Evolutionary conservation across 768 basidiomycete species (phyloP).

Genomic region (Crepidotus variabilis): DNA sequence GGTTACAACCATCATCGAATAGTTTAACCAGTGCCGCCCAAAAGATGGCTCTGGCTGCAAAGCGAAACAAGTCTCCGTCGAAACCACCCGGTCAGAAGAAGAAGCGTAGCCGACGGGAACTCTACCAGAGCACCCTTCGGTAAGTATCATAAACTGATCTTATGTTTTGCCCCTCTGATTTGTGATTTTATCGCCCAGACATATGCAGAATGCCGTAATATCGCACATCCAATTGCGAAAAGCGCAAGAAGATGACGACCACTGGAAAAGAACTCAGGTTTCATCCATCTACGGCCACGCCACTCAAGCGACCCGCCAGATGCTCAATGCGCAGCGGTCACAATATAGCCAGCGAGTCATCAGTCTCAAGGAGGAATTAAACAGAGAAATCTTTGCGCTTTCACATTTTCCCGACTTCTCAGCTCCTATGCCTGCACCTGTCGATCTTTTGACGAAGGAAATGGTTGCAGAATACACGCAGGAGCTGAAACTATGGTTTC

Average conservation of each 20-base stretch:
- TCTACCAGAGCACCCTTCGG: constrained; percentile 19
- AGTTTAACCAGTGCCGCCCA: background rate
- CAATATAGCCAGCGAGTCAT: constrained; percentile 13
- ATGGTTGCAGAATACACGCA: constrained; percentile 21
- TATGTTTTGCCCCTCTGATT: background rate
- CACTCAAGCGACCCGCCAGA: constrained; percentile 22
- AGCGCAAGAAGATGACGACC: constrained; percentile 18
- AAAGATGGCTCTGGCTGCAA: background rate
- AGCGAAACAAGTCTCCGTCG: background rate
- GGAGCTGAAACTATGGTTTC: constrained; percentile 29
- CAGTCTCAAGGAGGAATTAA: constrained; percentile 17
- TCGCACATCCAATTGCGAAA: constrained; percentile 19
- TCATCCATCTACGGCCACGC: constrained; percentile 25
- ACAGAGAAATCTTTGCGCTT: constrained; percentile 20
- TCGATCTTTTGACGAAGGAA: constrained; percentile 16
- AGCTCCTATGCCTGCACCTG: constrained; percentile 1
- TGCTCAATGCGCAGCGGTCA: constrained; percentile 18
- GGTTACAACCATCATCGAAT: background rate
- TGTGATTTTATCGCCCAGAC: constrained; percentile 15
- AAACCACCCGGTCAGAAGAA: constrained; percentile 6
- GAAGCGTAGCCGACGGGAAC: constrained; percentile 7
- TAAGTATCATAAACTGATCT: constrained; percentile 9
- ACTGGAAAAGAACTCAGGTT: constrained; percentile 27
- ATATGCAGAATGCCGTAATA: constrained; percentile 23
- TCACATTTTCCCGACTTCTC: constrained; percentile 22